Percentiles rank a stretch among this genome's conserved stretches.
Evolutionary conservation across 192 early-diverging fungal genomes (phyloP).

Genomic region (Rhizophagus sp.): DNA sequence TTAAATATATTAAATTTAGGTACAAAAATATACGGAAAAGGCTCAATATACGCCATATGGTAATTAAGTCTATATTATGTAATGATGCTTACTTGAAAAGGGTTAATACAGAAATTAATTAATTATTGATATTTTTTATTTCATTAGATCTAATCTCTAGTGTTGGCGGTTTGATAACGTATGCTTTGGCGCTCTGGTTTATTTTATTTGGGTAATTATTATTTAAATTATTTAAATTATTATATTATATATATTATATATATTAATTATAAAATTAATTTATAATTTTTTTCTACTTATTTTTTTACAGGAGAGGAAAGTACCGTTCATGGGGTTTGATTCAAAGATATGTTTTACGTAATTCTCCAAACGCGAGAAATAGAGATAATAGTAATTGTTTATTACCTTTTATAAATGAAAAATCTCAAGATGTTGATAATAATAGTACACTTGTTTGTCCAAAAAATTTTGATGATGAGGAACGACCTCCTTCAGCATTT

Average conservation of each 20-base stretch:
- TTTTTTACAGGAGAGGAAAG: neutral
- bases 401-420: neutral
- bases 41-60: neutral
- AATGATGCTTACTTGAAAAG: no score
- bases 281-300: no score
- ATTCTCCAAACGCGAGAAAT: neutral
- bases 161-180: neutral
- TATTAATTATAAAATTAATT: no score
- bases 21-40: neutral
- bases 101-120: no score
- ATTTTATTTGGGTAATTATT: neutral
- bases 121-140: no score
- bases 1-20: neutral
- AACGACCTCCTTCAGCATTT: neutral
- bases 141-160: neutral
- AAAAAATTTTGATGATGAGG: no score
- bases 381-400: neutral
- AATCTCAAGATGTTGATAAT: neutral
- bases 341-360: neutral
- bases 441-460: neutral
- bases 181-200: neutral
- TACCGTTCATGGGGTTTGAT: neutral
- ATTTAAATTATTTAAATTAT: no score
- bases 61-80: neutral
- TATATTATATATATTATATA: no score